A percentile compares a stretch with the other conserved stretches of the same genome.
Evolutionary conservation across 2,329 filamentous ascomycete species (phyloP).

Genomic region (Botrytis squamosa): DNA sequence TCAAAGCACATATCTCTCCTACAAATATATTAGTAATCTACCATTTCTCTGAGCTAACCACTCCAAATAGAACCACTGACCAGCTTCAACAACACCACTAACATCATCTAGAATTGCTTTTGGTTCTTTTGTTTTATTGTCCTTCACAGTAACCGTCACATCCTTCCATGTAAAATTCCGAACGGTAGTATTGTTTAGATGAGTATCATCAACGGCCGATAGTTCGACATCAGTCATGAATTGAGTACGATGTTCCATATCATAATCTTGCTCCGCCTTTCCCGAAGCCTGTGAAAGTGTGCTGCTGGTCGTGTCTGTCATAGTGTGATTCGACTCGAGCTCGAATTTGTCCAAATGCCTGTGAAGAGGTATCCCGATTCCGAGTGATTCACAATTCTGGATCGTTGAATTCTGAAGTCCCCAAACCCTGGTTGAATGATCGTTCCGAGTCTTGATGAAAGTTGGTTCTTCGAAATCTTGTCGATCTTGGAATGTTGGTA

Average conservation of each 20-base stretch:
- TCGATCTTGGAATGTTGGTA: neutral
- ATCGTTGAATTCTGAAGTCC: neutral
- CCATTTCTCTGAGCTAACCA: neutral
- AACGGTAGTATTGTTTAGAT: constrained; percentile 63
- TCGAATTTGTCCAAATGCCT: neutral
- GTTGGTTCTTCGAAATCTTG: neutral
- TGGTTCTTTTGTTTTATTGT: constrained; percentile 61
- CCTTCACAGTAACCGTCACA: constrained; percentile 70
- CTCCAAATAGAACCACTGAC: constrained; percentile 39
- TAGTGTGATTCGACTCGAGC: neutral
- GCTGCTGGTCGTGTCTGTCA: constrained; percentile 20
- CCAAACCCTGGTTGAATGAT: neutral
- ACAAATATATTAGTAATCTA: constrained; percentile 20
- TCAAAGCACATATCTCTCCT: constrained; percentile 74
- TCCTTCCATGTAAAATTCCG: constrained; percentile 64
- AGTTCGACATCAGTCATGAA: constrained; percentile 35
- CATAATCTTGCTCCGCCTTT: constrained; percentile 13
- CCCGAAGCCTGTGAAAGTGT: constrained; percentile 15
- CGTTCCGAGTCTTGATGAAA: neutral
- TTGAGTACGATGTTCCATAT: constrained; percentile 7
- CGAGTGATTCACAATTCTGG: neutral
- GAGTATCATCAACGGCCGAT: constrained; percentile 35
- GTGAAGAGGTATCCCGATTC: neutral
- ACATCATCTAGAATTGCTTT: constrained; percentile 63
- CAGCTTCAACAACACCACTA: constrained; percentile 63